Evolutionary conservation across 495 filamentous ascomycete genomes (phyloP).

Genomic region (Penicillium alfredii): DNA sequence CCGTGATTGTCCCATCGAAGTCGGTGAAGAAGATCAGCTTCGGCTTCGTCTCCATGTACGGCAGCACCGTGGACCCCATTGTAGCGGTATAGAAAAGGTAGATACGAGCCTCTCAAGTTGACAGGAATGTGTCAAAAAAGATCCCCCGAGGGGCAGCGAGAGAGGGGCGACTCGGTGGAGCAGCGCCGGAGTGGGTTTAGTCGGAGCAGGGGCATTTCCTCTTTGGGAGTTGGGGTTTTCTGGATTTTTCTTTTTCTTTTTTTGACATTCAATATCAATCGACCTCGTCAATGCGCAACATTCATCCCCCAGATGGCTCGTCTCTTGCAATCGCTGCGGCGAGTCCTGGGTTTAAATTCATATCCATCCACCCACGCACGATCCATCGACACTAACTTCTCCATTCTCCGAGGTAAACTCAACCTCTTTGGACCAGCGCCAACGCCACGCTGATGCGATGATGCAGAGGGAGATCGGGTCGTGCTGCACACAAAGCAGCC

Average conservation of each 20-base stretch:
- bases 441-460: constrained; percentile 3
- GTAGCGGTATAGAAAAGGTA: constrained; percentile 3
- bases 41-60: constrained; percentile 56
- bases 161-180: no score
- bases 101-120: no score
- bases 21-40: constrained; percentile 96
- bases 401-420: constrained; percentile 33
- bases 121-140: constrained; percentile 8
- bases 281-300: no score
- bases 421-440: background rate
- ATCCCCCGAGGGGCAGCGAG: constrained; percentile 13
- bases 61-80: constrained; percentile 37
- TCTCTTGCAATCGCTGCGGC: constrained; percentile 32
- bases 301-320: no score
- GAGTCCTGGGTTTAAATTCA: constrained; percentile 25
- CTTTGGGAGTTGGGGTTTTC: no score
- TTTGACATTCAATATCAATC: constrained; percentile 4
- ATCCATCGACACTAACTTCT: constrained; percentile 40
- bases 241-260: constrained; percentile 2
- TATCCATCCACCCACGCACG: constrained; percentile 13
- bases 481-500: constrained; percentile 48
- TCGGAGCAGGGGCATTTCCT: constrained; percentile 13
- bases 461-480: constrained; percentile 54
- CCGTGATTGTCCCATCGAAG: constrained; percentile 93
- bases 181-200: constrained; percentile 10